Conservation (phyloP, 495 filamentous ascomycete genomes). For the Penicillium cosmopolitanum region DNA sequence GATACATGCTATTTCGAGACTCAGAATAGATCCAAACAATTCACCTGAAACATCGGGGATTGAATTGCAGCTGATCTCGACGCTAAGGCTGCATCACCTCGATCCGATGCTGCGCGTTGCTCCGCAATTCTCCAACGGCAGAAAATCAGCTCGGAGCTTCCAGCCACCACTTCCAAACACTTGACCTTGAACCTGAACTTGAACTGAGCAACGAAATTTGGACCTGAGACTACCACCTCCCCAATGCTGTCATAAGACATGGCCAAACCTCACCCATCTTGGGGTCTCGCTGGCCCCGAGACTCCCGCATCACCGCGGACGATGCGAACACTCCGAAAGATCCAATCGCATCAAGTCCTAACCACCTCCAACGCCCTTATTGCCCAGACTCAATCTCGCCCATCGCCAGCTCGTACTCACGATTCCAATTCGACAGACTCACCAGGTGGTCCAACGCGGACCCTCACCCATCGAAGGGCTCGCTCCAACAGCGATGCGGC, state of each 20-base stretch:
- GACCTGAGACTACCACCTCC: no score
- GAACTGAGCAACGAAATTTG: not conserved
- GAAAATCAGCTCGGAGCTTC: conserved; percentile 26
- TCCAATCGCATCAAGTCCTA: conserved; percentile 55
- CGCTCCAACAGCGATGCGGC: conserved; percentile 77
- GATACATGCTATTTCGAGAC: no score
- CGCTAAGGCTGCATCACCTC: not conserved
- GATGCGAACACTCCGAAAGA: conserved; percentile 54
- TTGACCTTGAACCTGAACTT: conserved; percentile 1
- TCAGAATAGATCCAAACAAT: no score
- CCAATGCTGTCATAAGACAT: conserved; percentile 22
- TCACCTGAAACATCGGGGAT: no score
- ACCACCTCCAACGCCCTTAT: conserved; percentile 38
- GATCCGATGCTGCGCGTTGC: conserved; percentile 9
- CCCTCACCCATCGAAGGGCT: conserved; percentile 53
- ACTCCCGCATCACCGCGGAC: conserved; percentile 49
- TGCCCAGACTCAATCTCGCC: conserved; percentile 45
- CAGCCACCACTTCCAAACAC: conserved; percentile 25
- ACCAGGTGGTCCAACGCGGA: conserved; percentile 27
- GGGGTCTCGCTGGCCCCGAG: conserved; percentile 40
- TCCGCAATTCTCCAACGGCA: conserved; percentile 29
- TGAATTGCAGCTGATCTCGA: not conserved
- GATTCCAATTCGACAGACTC: conserved; percentile 25
- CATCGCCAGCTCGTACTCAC: conserved; percentile 24
- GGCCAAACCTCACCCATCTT: conserved; percentile 29